These are phyloP conservation scores for Pseudonectria foliicola DNA, from an alignment of 2,329 filamentous ascomycete genomes.

Conservation along the genomic window DNA sequence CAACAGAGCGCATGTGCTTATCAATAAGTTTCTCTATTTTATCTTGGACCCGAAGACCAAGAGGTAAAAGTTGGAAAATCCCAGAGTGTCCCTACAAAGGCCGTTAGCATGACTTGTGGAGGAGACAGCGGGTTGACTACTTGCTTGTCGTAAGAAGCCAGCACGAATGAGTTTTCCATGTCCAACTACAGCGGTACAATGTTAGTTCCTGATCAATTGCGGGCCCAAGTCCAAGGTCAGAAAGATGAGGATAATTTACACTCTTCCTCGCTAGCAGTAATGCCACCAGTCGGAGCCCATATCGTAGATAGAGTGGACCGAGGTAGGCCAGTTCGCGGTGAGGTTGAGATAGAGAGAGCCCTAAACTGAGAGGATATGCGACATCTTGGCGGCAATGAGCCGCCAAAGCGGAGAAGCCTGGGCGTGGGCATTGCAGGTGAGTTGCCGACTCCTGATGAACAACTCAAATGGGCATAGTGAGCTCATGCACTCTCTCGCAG, in stretches of 20 bases:
- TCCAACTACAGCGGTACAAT: slow-evolving; percentile 38
- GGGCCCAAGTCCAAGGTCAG: no score
- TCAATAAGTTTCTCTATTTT: slow-evolving; percentile 84
- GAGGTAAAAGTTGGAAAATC: slow-evolving; percentile 83
- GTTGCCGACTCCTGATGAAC: background rate
- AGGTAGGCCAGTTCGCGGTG: slow-evolving; percentile 27
- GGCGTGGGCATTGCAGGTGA: slow-evolving; percentile 10
- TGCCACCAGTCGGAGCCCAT: slow-evolving; percentile 72
- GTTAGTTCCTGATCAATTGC: slow-evolving; percentile 12
- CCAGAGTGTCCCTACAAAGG: slow-evolving; percentile 66
- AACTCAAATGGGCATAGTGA: no score
- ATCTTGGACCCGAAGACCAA: slow-evolving; percentile 79
- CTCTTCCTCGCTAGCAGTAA: slow-evolving; percentile 50
- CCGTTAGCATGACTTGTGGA: slow-evolving; percentile 2
- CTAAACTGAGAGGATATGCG: slow-evolving; percentile 9
- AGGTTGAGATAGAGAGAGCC: slow-evolving; percentile 15
- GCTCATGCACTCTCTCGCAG: no score
- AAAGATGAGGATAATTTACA: slow-evolving; percentile 27
- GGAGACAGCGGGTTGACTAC: slow-evolving; percentile 10
- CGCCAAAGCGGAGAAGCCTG: slow-evolving; percentile 9
- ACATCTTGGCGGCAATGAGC: slow-evolving; percentile 5
- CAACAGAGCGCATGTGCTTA: slow-evolving; percentile 74
- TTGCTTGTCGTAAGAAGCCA: slow-evolving; percentile 66
- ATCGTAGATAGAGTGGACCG: slow-evolving; percentile 55
- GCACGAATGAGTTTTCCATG: slow-evolving; percentile 62